Base-by-base conservation (phyloP, 2,329 filamentous ascomycete species). In the Stachybotrys chartarum region DNA sequence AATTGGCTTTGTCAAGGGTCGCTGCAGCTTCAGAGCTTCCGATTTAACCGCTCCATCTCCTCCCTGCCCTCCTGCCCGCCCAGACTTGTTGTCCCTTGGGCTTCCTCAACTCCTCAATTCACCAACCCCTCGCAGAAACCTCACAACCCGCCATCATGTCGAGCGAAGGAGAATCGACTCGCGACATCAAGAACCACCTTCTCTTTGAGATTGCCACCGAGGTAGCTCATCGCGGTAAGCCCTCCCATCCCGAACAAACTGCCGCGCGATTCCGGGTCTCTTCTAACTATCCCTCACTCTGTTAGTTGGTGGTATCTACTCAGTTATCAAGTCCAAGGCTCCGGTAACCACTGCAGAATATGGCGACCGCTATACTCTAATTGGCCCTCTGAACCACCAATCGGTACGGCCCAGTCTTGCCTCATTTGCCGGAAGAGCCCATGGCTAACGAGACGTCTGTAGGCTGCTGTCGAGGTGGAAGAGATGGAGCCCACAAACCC, bases 381-480 rank as follows among this genome's bases (percentile, higher is more conserved):
- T 99, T 70, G 94, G 94, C 2, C 94, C 94, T 56, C 85, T 96
- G 70, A 97, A 97, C 75, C 87, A 88, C 70, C 83, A 87, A 65
- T 97, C 94, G 61, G 90, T 94, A 80, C 67, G 87, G 69, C 48
- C 35, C 35, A 7, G 7, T 39, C 12, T 12, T 12, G 35, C 35
- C 12, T 39, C 35, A 7, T 39, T 39, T 7, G 7, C 12, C 35
- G 7, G 35, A 7, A 7, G 7, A 39, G 7, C 12, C 35, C 35
- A 12, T 39, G 35, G 53, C 57, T 60, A 55, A 59, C 55, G 51
- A 58, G 61, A 69, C 55, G 66, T 58, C n/a, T 18, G 55, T 57
- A 95, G 90, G 94, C 94, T 54, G 90, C 91, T n/a, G 93, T 97
- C 64, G 94, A 99, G 78, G 94, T 99, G 58, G 94, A 99, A 77